Evolutionary conservation across 495 filamentous ascomycete species (phyloP).

Genomic region (Cladorrhinum samala): DNA sequence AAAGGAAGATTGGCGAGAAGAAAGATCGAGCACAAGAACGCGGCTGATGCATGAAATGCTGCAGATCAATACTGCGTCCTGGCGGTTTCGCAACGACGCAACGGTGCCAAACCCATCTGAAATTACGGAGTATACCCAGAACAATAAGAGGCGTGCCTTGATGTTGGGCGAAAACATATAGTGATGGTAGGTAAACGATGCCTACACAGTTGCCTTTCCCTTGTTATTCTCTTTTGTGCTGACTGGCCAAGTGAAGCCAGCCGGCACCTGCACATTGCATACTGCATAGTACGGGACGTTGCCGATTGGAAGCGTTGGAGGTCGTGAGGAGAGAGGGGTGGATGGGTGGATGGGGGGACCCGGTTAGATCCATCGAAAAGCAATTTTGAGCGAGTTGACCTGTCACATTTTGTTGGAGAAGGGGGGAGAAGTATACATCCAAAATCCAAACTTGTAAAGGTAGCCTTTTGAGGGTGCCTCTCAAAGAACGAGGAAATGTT

Average conservation of each 20-base stretch:
- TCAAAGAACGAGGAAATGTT: too few relatives aligned
- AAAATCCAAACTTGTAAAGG: too few relatives aligned
- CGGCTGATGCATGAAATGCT: not conserved
- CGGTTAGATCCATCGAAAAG: not conserved
- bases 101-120: not conserved
- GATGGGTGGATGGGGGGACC: not conserved
- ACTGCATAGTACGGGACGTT: not conserved
- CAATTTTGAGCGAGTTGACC: too few relatives aligned
- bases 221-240: not conserved
- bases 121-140: not conserved
- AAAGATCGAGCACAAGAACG: not conserved
- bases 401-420: too few relatives aligned
- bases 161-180: not conserved
- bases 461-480: too few relatives aligned
- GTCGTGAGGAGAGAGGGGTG: not conserved
- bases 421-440: too few relatives aligned
- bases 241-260: not conserved
- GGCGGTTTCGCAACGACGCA: not conserved
- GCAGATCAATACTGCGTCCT: not conserved
- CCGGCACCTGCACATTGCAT: not conserved
- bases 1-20: too few relatives aligned
- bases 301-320: conserved; percentile 5
- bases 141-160: not conserved
- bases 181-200: not conserved
- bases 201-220: not conserved